Percentiles rank a stretch among this genome's conserved stretches.
These are phyloP conservation scores for Musa acuminata DNA, from an alignment of 176 grass and related monocot genomes.

Conservation along the genomic window DNA sequence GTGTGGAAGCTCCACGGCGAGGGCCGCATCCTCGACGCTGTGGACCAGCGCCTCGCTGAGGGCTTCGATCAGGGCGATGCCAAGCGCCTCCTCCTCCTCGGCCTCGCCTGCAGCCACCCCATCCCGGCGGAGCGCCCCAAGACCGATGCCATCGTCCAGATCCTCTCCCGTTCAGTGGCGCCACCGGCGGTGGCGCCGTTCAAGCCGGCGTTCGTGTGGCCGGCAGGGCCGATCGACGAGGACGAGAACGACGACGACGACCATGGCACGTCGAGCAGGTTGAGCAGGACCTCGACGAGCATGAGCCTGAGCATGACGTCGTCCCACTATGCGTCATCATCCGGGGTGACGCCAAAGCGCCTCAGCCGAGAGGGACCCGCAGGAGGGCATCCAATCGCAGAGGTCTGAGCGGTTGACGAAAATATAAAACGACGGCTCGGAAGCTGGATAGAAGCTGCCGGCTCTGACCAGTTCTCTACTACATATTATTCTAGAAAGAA, in stretches of 20 bases:
- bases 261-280: not conserved
- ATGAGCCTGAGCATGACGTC: conserved; percentile 2
- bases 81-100: conserved; percentile 29
- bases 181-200: conserved; percentile 28
- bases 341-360: not conserved
- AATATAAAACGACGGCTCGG: too few relatives aligned
- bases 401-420: not conserved
- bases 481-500: too few relatives aligned
- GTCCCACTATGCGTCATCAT: conserved; percentile 1
- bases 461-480: too few relatives aligned
- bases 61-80: conserved; percentile 34
- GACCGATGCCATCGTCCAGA: conserved; percentile 38
- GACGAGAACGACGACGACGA: not conserved
- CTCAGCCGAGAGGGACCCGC: not conserved
- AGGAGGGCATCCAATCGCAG: not conserved
- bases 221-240: conserved; percentile 10
- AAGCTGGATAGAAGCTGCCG: too few relatives aligned
- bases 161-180: conserved; percentile 25
- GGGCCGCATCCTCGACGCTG: conserved; percentile 31
- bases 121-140: conserved; percentile 30
- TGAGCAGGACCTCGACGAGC: not conserved
- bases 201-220: conserved; percentile 41
- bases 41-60: conserved; percentile 23
- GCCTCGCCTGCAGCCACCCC: conserved; percentile 44
- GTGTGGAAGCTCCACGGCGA: conserved; percentile 49